Percentiles rank a stretch among this genome's conserved stretches.
phyloP scores from a whole-genome alignment of 2,329 filamentous ascomycete species.

The Grosmannia penicillata region DNA sequence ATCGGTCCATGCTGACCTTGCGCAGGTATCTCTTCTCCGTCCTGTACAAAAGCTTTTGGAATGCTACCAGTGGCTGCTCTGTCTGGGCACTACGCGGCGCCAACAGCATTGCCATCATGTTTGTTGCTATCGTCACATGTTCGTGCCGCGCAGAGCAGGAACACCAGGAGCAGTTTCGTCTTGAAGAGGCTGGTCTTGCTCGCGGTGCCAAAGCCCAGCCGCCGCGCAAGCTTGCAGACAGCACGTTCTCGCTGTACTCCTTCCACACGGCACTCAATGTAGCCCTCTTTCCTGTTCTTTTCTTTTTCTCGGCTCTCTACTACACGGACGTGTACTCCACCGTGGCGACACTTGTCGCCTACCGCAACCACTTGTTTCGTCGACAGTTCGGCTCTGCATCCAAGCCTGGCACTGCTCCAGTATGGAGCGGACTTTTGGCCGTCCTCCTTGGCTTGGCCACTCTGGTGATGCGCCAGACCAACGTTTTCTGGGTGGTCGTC shows the following conservation, averaged over 20 bases:
- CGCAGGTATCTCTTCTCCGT: conserved; percentile 9
- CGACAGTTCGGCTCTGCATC: not conserved
- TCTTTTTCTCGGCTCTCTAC: conserved; percentile 92
- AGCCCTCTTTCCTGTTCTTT: conserved; percentile 72
- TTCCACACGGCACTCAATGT: conserved; percentile 62
- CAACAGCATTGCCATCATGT: conserved; percentile 29
- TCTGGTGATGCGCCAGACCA: conserved; percentile 78
- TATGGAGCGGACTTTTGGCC: conserved; percentile 25
- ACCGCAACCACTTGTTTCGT: conserved; percentile 39
- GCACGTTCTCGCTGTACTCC: conserved; percentile 24
- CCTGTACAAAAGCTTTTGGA: conserved; percentile 5
- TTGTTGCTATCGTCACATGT: conserved; percentile 29
- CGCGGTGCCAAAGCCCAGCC: conserved; percentile 1
- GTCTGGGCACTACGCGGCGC: conserved; percentile 29
- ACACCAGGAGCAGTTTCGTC: conserved; percentile 10
- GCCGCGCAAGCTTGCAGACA: not conserved
- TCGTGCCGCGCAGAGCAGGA: conserved; percentile 39
- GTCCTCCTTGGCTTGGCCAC: conserved; percentile 47
- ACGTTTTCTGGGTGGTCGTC: conserved; percentile 86
- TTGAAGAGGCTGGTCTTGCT: too few relatives aligned
- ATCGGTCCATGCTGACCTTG: too few relatives aligned
- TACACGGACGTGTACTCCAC: conserved; percentile 89
- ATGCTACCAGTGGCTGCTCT: conserved; percentile 6
- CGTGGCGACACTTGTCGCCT: conserved; percentile 55
- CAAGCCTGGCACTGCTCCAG: conserved; percentile 12